Evolutionary conservation across 2,329 filamentous ascomycete species (phyloP), one percentile per base, ranked within the genome.

Genomic region (Emydomyces testavorans): DNA sequence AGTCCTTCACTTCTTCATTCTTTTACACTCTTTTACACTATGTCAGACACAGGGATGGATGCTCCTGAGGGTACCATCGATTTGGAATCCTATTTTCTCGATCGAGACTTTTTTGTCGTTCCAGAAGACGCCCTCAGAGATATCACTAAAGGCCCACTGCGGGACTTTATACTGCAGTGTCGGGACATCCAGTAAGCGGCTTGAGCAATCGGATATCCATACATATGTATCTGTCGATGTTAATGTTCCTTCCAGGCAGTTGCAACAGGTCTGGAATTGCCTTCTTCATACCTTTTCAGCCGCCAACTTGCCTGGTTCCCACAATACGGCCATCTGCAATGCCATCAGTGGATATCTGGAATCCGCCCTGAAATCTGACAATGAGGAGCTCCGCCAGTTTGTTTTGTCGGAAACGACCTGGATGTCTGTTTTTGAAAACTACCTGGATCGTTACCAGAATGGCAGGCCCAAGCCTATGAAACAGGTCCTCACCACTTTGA

Each of bases 381-480:
- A 57, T 48, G 50, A 58, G 10, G 50, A 53, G 6, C 61, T 70
- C 2, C 60, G 57, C 36, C 44, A 58, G 20, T 55, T 72, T 47
- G 60, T 56, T 21, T 52, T 61, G 2, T 66, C 63, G 2, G 41
- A 59, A 5, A 54, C 60, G 13, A 62, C 56, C 23, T 72, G 69
- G 69, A 51, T 64, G 16, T 56, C 62, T 18, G 57, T 66, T 13
- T 70, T 70, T 44, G 60, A 67, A 16, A 56, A 65, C 23, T 67
- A 62, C 37, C 56, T 71, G 44, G 58, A 57, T 48, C 62, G 64
- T 26, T 71, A 65, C 53, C 65, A 68, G 50, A 65, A 67, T 52
- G 59, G 62, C 6, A 69, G 66, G 43, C 62, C 65, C 18, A 72
- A 70, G 55, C 64, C 68, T 18, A 62, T 71, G 57, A 67, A 66